Evolutionary conservation across 2,329 filamentous ascomycete genomes (phyloP).

Genomic region (Byssothecium circinans): DNA sequence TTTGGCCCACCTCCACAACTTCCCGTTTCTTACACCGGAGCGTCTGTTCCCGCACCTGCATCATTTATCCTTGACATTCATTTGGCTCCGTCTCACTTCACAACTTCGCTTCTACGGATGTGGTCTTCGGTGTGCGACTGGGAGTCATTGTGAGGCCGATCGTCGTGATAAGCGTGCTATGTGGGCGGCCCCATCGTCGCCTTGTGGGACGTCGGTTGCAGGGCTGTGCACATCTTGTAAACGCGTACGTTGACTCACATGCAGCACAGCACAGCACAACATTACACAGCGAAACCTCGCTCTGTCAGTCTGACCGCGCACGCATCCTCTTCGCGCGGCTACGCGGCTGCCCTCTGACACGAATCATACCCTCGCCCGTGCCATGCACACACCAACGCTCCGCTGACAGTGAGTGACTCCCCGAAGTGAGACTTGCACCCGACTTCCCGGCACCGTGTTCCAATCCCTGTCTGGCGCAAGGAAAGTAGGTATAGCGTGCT

Average conservation of each 20-base stretch:
- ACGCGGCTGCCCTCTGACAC: no score
- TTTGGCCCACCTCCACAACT: conserved; percentile 6
- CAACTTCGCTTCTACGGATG: neutral
- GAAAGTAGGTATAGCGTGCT: no score
- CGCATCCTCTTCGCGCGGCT: neutral
- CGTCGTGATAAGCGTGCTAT: neutral
- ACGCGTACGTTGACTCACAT: neutral
- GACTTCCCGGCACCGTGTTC: no score
- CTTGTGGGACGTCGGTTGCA: neutral
- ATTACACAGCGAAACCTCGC: neutral
- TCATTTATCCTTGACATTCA: conserved; percentile 1
- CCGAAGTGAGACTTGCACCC: no score
- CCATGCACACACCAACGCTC: no score
- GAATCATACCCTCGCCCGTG: no score
- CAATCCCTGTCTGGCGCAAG: no score
- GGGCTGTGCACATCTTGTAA: neutral
- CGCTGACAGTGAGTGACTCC: no score
- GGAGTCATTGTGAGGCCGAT: neutral
- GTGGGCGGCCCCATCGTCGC: neutral
- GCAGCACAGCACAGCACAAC: neutral
- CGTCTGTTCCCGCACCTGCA: conserved; percentile 9
- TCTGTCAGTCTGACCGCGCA: neutral
- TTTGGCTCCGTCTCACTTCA: neutral
- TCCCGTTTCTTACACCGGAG: conserved; percentile 5
- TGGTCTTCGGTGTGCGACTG: no score